phyloP scores from a whole-genome alignment of 345 rosid genomes.

The Orychophragmus violaceus region DNA sequence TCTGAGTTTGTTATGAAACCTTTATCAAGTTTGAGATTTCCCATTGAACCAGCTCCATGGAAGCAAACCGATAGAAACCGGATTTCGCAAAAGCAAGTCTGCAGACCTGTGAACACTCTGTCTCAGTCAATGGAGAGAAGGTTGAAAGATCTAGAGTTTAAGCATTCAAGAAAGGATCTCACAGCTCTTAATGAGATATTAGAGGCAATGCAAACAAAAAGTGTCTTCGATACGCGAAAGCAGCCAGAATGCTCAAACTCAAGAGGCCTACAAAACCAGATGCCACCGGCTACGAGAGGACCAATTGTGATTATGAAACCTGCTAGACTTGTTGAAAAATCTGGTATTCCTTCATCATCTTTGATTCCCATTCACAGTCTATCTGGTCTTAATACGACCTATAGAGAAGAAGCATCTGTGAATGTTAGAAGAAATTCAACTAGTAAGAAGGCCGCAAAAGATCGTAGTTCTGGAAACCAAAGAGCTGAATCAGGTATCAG shows the following conservation, averaged over 20 bases:
- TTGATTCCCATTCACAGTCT: slow-evolving; percentile 46
- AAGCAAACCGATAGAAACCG: slow-evolving; percentile 53
- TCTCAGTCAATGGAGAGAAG: slow-evolving; percentile 53
- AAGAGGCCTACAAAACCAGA: not conserved
- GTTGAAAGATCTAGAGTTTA: slow-evolving; percentile 62
- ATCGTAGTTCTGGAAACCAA: slow-evolving; percentile 10
- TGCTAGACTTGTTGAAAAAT: slow-evolving; percentile 60
- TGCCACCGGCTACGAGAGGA: not conserved
- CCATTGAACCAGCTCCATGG: slow-evolving; percentile 93
- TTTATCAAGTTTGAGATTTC: slow-evolving; percentile 51
- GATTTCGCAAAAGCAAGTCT: slow-evolving; percentile 41
- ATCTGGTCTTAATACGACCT: slow-evolving; percentile 37
- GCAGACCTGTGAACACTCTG: slow-evolving; percentile 36
- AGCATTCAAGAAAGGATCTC: slow-evolving; percentile 69
- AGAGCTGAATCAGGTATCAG: slow-evolving; percentile 30
- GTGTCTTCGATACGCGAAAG: slow-evolving; percentile 46
- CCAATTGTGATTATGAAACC: slow-evolving; percentile 97
- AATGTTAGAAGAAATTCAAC: slow-evolving; percentile 32
- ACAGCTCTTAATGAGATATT: slow-evolving; percentile 75
- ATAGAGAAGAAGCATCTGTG: slow-evolving; percentile 29
- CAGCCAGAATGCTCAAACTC: slow-evolving; percentile 48
- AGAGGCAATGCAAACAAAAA: slow-evolving; percentile 74
- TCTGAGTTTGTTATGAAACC: slow-evolving; percentile 72
- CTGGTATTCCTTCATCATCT: slow-evolving; percentile 48
- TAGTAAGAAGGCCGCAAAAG: slow-evolving; percentile 34